phyloP scores from a whole-genome alignment of 495 filamentous ascomycete species.

The Articulospora tetracladia region DNA sequence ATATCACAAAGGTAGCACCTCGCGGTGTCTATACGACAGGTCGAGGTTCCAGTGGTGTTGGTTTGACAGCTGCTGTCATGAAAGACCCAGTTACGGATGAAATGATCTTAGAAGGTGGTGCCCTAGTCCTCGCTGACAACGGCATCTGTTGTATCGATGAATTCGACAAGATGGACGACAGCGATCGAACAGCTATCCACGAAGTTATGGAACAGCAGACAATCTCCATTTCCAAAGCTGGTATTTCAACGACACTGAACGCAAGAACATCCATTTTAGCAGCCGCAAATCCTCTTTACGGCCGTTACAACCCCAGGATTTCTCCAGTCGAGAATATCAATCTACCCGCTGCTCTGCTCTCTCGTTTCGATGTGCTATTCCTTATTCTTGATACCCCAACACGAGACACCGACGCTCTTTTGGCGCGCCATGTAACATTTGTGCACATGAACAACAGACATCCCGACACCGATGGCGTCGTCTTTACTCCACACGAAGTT shows the following conservation, averaged over 20 bases:
- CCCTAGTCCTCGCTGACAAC: constrained; percentile 92
- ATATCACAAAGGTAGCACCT: constrained; percentile 96
- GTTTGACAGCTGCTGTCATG: constrained; percentile 98
- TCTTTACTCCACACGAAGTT: constrained; percentile 88
- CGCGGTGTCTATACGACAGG: constrained; percentile 97
- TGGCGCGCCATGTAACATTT: constrained; percentile 93
- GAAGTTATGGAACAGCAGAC: constrained; percentile 99
- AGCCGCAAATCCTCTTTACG: constrained; percentile 95
- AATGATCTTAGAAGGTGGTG: constrained; percentile 97
- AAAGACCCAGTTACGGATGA: constrained; percentile 97
- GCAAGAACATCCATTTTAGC: constrained; percentile 97
- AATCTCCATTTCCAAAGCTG: constrained; percentile 97
- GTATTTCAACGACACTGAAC: constrained; percentile 93
- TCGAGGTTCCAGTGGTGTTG: constrained; percentile 91
- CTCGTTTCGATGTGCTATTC: constrained; percentile 96
- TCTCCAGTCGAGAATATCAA: constrained; percentile 99
- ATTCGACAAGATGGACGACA: constrained; percentile 99
- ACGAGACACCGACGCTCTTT: constrained; percentile 82
- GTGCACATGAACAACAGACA: constrained; percentile 97
- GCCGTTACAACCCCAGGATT: constrained; percentile 94
- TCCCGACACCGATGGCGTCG: constrained; percentile 68
- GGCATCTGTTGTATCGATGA: constrained; percentile 99
- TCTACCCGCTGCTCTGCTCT: constrained; percentile 89
- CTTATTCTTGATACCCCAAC: constrained; percentile 91
- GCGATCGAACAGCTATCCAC: constrained; percentile 94